These are phyloP conservation scores for Aspergillus fijiensis DNA, from an alignment of 2,329 filamentous ascomycete genomes.

Conservation along the genomic window DNA sequence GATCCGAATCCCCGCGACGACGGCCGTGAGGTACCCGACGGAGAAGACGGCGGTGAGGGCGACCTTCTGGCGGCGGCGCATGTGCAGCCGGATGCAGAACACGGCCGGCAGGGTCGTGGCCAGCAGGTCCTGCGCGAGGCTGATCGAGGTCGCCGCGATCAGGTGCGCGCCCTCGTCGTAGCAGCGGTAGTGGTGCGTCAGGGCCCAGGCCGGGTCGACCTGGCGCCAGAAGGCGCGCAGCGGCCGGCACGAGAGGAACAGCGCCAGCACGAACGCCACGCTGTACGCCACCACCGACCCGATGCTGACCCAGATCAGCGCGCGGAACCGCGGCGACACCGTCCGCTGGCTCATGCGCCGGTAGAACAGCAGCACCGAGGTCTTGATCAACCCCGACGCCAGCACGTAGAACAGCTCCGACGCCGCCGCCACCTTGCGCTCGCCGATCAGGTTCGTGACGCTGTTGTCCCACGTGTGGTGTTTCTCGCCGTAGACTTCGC, in stretches of 20 bases:
- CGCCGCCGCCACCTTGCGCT: conserved; percentile 4
- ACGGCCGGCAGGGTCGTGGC: conserved; percentile 5
- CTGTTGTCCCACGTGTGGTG: conserved; percentile 11
- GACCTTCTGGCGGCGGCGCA: conserved; percentile 9
- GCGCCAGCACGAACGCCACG: conserved; percentile 6
- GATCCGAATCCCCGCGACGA: background rate
- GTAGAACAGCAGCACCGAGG: conserved; percentile 10
- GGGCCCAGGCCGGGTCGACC: conserved; percentile 1
- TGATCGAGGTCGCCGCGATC: conserved; percentile 4
- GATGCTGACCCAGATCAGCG: conserved; percentile 9
- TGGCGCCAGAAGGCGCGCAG: conserved; percentile 8
- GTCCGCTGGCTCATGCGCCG: conserved; percentile 10
- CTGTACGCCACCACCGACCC: conserved; percentile 7
- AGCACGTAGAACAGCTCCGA: conserved; percentile 6
- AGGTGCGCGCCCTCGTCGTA: conserved; percentile 10
- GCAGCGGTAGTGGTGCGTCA: conserved; percentile 3
- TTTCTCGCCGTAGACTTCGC: conserved; percentile 7
- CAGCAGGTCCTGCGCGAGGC: conserved; percentile 6
- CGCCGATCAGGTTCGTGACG: background rate
- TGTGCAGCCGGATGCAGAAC: conserved; percentile 5
- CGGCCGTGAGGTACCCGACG: conserved; percentile 5
- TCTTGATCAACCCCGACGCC: conserved; percentile 1
- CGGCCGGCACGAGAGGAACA: conserved; percentile 8
- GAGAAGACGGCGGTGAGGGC: conserved; percentile 6
- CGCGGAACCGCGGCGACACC: conserved; percentile 5